phyloP scores from a whole-genome alignment of 2,329 filamentous ascomycete genomes.

The Hypocrella siamensis region DNA sequence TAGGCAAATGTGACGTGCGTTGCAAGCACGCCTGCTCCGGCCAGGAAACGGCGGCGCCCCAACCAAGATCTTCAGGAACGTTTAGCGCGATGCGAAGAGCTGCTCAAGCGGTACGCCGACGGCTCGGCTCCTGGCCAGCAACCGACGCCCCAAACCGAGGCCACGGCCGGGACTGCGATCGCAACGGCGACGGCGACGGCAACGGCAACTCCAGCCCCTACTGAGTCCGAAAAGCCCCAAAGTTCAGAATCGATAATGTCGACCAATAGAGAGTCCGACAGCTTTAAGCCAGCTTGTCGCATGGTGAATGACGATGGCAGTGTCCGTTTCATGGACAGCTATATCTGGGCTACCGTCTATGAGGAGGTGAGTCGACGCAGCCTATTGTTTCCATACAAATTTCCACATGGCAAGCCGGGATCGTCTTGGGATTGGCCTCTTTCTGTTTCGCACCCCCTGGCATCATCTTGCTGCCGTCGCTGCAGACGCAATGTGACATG shows the following conservation, averaged over 20 bases:
- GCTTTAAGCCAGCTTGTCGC: conserved; percentile 33
- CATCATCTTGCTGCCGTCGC: no score
- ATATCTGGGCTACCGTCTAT: conserved; percentile 35
- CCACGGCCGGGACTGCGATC: conserved; percentile 4
- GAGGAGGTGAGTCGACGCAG: conserved; percentile 30
- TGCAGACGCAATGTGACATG: no score
- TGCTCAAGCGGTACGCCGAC: conserved; percentile 40
- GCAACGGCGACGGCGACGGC: no score
- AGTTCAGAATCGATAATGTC: conserved; percentile 11
- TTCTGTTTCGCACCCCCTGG: no score
- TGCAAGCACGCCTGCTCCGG: conserved; percentile 43
- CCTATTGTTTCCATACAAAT: no score
- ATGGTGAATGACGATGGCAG: conserved; percentile 39
- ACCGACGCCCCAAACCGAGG: conserved; percentile 5
- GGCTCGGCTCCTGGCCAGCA: conserved; percentile 13
- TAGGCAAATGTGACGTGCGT: conserved; percentile 44
- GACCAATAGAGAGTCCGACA: conserved; percentile 13
- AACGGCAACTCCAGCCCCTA: conserved; percentile 1
- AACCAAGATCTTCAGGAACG: conserved; percentile 48
- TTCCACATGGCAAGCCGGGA: no score
- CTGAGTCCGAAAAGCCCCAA: conserved; percentile 10
- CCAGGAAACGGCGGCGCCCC: conserved; percentile 40
- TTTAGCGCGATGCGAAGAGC: conserved; percentile 40
- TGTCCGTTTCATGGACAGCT: conserved; percentile 41
- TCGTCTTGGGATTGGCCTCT: no score